phyloP scores from a whole-genome alignment of 2,329 filamentous ascomycete species.

The Cryphonectria japonica region DNA sequence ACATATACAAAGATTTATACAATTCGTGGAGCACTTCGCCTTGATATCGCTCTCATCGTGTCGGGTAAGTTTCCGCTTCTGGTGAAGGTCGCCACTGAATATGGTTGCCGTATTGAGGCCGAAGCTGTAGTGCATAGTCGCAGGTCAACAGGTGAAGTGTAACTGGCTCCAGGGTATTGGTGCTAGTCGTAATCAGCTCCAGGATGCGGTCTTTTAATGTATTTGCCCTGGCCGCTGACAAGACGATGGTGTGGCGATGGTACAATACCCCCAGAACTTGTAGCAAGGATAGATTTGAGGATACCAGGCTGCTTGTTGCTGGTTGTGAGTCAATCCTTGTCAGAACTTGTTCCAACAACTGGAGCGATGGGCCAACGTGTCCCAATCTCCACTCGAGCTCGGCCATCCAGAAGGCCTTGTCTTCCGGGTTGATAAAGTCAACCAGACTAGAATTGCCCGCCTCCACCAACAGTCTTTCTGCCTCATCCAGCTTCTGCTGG shows the following conservation, averaged over 20 bases:
- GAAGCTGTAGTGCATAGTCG: background rate
- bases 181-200: background rate
- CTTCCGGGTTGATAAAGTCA: constrained; percentile 8
- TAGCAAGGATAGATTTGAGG: background rate
- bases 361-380: background rate
- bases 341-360: background rate
- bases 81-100: constrained; percentile 2
- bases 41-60: background rate
- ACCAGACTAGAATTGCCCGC: background rate
- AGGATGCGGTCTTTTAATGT: background rate
- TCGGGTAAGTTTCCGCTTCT: background rate
- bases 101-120: background rate
- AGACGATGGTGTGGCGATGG: constrained; percentile 1
- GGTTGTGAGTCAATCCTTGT: background rate
- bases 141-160: background rate
- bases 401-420: constrained; percentile 8
- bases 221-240: background rate
- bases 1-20: background rate
- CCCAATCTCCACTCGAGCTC: constrained; percentile 8
- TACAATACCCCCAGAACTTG: constrained; percentile 5
- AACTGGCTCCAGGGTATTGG: background rate
- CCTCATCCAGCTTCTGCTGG: background rate
- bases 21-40: background rate
- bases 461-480: background rate
- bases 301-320: background rate